Evolutionary conservation across 1,139 yeast genomes (phyloP), one percentile per base, ranked within the genome.

Genomic region (Spencermartinsiella ligniputridi): DNA sequence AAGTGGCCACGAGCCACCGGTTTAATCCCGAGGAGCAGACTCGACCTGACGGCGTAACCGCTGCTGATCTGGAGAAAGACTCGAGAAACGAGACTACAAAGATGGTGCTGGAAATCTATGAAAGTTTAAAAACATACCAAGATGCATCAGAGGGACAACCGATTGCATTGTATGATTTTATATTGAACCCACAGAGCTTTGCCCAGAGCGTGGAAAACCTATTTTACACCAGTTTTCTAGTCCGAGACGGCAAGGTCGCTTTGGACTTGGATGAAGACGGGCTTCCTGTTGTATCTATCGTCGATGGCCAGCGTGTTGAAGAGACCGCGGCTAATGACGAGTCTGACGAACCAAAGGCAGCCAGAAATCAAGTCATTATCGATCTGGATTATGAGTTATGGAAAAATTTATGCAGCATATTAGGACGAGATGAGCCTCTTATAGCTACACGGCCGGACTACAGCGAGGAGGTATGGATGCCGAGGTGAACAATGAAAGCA

Each of bases 191-290:
- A 0, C 46, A 66, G 6, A 82, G 92, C 3, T 90, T 83, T 63
- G 72, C 84, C 1, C 90, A 84, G 58, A 77, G 92, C 3, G 79
- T 89, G 3, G 97, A 90, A 59, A 88, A 87, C 58, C 66, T 90
- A 53, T 90, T 89, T 58, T 85, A 82, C 58, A 74, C 86, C 1
- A 84, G 95, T 61, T 89, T 89, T 58, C 67, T 90, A 40, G 76
- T 88, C 3, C 78, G 81, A 56, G 95, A 86, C 56, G 90, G 87
- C 1, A 77, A 73, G 53, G 63, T 88, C 24, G 67, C 70, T 34
- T 56, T 88, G 30, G 55, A 52, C 24, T 41, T 54, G 35, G 79
- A 75, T 55, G 71, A 70, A 1, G 68, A 75, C 35, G 85, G 78
- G 1, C 61, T 71, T n/a, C 83, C 82, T 1, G 67, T 64, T 18